Evolutionary conservation across 1,139 yeast species (phyloP), one percentile per base, ranked within the genome.

Genomic region (Pneumocystis jirovecii): DNA sequence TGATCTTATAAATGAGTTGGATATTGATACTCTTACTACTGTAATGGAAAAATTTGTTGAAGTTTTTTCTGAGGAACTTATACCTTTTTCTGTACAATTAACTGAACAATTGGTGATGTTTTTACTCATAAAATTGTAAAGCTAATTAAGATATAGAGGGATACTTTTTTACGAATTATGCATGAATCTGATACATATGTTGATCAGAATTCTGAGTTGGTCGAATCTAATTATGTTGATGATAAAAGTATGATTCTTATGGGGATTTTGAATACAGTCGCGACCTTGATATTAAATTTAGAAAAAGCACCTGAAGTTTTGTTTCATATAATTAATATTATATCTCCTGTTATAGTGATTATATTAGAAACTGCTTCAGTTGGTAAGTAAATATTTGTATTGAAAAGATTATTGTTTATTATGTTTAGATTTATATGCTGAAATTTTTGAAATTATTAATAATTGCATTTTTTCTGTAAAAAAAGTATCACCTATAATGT

Each of bases 21-120:
- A 93, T 71, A 85, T 87, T 68, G 98, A 93, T 74, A 83, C 93
- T 1, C 82, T 93, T 56, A 84, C 96, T 21, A 88, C 87, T 50
- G 96, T 93, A 19, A 89, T 93, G 87, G 97, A 93, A 77, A 97
- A 91, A 71, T 86, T 95, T 74, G 97, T 93, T 34, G 97, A 91
- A 72, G 84, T 83, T 66, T 93, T 87, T 74, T 82, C 96, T 3
- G 89, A 85, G 70, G 96, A 91, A 75, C 79, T 93, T 70, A 95
- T 91, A 70, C 97, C 98, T 40, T 93, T 91, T 76, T 96, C 97
- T 8, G 85, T 87, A 61, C 95, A 89, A 70, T 80, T 93, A 71
- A 89, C 91, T 82, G 81, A 80, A 59, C 90, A 87, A 72, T 78
- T 93, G n/a, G 57, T 50, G 21, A 70, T 39, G 19, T 37, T 57